Percentiles rank a stretch among this genome's conserved stretches.
Conservation (phyloP, 306 rosid genomes). For the Begonia loranthoides region DNA sequence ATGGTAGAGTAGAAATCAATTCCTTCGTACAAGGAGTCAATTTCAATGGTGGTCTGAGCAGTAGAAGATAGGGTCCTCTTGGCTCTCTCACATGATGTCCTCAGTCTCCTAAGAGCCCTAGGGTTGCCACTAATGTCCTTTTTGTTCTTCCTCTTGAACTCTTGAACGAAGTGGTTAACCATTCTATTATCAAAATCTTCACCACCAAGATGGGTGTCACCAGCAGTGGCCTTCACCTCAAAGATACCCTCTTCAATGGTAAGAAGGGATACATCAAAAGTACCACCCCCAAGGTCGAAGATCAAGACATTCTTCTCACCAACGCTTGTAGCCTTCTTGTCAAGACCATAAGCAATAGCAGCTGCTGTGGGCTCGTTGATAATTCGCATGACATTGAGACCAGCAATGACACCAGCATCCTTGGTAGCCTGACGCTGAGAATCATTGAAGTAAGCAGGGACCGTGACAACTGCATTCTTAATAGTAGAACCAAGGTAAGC, state of each 20-base stretch:
- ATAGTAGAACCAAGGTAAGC: slow-evolving; percentile 44
- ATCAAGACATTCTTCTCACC: slow-evolving; percentile 64
- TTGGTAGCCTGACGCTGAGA: slow-evolving; percentile 65
- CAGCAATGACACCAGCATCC: slow-evolving; percentile 71
- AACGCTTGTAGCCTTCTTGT: slow-evolving; percentile 62
- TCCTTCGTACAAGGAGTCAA: slow-evolving; percentile 61
- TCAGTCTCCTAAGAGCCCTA: slow-evolving; percentile 58
- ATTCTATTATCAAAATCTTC: slow-evolving; percentile 58
- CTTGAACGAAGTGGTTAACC: slow-evolving; percentile 63
- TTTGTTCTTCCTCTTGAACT: slow-evolving; percentile 59
- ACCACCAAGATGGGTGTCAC: slow-evolving; percentile 64
- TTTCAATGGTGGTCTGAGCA: slow-evolving; percentile 60
- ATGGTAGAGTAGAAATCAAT: slow-evolving; percentile 55
- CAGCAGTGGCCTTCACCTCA: slow-evolving; percentile 68
- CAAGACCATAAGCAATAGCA: slow-evolving; percentile 64
- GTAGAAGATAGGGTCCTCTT: slow-evolving; percentile 54
- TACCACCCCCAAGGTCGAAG: slow-evolving; percentile 62
- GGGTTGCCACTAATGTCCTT: slow-evolving; percentile 66
- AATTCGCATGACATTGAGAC: slow-evolving; percentile 47
- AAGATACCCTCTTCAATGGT: slow-evolving; percentile 70
- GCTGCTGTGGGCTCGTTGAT: slow-evolving; percentile 66
- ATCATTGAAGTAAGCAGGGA: slow-evolving; percentile 57
- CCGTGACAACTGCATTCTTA: slow-evolving; percentile 57
- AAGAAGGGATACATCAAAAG: slow-evolving; percentile 60
- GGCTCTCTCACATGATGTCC: slow-evolving; percentile 52